phyloP scores from a whole-genome alignment of 768 basidiomycete species.

The Lactifluus subvellereus region DNA sequence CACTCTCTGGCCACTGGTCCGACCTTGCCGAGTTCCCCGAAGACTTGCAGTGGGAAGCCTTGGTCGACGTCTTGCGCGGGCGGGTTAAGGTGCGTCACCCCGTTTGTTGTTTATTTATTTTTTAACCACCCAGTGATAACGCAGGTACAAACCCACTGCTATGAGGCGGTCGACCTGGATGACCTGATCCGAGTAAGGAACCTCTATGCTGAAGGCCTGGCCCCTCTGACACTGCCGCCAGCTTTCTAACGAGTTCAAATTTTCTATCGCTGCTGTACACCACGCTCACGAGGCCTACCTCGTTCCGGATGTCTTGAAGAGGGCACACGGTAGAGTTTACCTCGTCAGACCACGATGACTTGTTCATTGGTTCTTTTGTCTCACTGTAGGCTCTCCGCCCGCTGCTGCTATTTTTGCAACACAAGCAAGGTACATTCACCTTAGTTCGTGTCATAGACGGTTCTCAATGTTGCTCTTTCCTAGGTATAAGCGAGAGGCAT shows the following conservation, averaged over 20 bases:
- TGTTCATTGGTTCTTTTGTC: constrained; percentile 33
- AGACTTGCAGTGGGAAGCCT: constrained; percentile 60
- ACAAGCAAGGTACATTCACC: constrained; percentile 44
- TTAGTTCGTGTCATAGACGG: not conserved
- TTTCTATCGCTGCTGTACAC: constrained; percentile 75
- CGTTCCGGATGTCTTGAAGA: constrained; percentile 76
- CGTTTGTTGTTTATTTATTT: not conserved
- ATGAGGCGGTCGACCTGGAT: constrained; percentile 38
- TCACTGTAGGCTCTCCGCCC: constrained; percentile 46
- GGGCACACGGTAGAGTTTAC: constrained; percentile 44
- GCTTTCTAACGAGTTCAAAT: constrained; percentile 88
- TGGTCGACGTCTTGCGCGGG: constrained; percentile 68
- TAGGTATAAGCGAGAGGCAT: constrained; percentile 54
- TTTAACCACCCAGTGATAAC: not conserved
- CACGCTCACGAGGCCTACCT: constrained; percentile 89
- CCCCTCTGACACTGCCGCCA: constrained; percentile 41
- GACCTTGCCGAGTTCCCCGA: constrained; percentile 55
- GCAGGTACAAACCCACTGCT: constrained; percentile 44
- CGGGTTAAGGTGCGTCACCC: constrained; percentile 52
- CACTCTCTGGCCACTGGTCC: constrained; percentile 40
- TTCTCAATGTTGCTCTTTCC: not conserved
- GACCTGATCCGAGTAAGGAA: constrained; percentile 9
- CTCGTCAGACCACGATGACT: constrained; percentile 36
- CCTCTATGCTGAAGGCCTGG: constrained; percentile 33
- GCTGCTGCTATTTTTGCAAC: constrained; percentile 78